These are phyloP conservation scores for Gracilaria domingensis DNA, from an alignment of 23 red algal genomes.

Conservation along the genomic window DNA sequence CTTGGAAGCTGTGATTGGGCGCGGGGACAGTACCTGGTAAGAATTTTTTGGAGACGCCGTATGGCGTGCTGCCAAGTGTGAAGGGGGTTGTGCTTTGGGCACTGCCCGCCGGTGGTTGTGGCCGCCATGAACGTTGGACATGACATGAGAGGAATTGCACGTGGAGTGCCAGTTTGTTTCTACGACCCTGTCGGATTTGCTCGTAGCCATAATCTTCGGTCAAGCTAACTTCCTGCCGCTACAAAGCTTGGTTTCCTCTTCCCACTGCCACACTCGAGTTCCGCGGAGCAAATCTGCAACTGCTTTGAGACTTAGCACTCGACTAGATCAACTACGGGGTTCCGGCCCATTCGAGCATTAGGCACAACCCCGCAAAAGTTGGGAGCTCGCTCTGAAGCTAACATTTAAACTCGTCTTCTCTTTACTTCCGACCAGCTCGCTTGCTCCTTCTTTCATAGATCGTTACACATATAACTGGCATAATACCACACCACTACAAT, in stretches of 20 bases:
- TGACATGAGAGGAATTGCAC: background rate
- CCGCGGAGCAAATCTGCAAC: background rate
- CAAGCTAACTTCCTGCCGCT: too few species aligned
- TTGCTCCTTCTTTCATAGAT: background rate
- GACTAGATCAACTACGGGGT: too few species aligned
- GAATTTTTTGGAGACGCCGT: constrained; percentile 3
- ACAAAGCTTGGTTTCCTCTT: too few species aligned
- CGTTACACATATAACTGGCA: background rate
- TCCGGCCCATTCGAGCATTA: too few species aligned
- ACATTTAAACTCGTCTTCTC: background rate
- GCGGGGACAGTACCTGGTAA: background rate
- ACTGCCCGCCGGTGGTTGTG: background rate
- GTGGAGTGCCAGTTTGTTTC: background rate
- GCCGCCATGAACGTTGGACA: background rate
- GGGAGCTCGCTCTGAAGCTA: too few species aligned
- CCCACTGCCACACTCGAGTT: background rate
- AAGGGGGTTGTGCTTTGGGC: constrained; percentile 13
- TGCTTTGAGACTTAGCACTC: background rate
- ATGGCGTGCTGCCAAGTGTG: constrained; percentile 15
- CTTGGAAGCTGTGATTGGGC: background rate
- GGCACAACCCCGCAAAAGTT: too few species aligned
- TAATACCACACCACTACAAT: background rate
- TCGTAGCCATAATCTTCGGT: too few species aligned
- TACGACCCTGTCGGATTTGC: too few species aligned
- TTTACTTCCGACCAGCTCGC: background rate